Evolutionary conservation across 2,329 filamentous ascomycete species (phyloP), one percentile per base, ranked within the genome.

Genomic region (Talaromyces sp.): DNA sequence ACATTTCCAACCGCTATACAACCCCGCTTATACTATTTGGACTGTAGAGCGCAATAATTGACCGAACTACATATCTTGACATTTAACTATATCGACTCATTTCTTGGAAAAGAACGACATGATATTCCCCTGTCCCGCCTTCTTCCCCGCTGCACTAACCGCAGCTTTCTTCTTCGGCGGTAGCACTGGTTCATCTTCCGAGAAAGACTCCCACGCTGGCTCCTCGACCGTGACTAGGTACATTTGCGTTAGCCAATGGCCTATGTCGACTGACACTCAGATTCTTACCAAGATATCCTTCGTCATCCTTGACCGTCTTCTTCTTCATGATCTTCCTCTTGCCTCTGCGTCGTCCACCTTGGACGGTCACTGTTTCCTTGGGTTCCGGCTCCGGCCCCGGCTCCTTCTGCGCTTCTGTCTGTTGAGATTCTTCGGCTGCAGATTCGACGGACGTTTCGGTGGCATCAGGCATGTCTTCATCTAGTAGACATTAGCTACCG

Each of bases 101-200:
- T 93, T 95, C 82, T 96, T 97, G 49, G 85, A 85, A 77, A 97
- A 97, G 79, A 97, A 97, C 0, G 89, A 92, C 89, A 93, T 96
- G 73, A 97, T 96, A 74, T 84, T 96, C 3, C 93, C 92, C 67
- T 79, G 78, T 33, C 76, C 75, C 27, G 79, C 77, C 73, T 92
- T 91, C 73, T 89, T 90, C 71, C 85, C 88, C 66, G 71, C 73
- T 41, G 63, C 59, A 68, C 65, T 70, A 84, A 87, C 54, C 74
- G 76, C 74, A 6, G 79, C 75, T 24, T 81, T 80, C 66, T 84
- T 80, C 13, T 83, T 82, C 24, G 80, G 75, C 7, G 81, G 78
- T 1, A 80, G 81, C 62, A 75, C 75, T 24, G 88, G 86, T 69
- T 97, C 93, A 68, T 96, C 93, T 75, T 97, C 93, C 0, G 92